Conservation (phyloP, 176 grass and related monocot genomes). For the Oryza meyeriana region DNA sequence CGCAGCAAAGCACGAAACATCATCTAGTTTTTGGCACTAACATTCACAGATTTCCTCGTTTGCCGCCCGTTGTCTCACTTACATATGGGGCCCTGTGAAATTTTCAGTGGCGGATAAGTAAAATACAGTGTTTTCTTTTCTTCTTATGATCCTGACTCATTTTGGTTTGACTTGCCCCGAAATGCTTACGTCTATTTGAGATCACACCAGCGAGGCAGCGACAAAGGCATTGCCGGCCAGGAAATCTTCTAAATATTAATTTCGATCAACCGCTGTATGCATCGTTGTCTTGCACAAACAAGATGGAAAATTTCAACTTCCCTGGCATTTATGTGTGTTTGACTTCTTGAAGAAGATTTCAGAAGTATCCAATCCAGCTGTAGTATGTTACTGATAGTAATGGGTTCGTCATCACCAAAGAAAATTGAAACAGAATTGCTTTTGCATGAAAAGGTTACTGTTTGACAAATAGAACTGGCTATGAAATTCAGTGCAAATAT, state of each 20-base stretch:
- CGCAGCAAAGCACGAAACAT: too few species aligned
- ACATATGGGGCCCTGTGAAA: neutral
- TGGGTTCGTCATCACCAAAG: neutral
- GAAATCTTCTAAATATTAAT: neutral
- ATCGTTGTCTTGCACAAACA: neutral
- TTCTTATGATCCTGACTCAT: neutral
- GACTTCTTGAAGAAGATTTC: neutral
- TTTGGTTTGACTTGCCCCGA: neutral
- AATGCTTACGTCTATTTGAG: neutral
- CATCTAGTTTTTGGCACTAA: too few species aligned
- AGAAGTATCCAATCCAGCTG: neutral
- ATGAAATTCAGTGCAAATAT: neutral
- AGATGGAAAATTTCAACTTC: neutral
- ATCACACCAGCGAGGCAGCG: neutral
- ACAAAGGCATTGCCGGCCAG: neutral
- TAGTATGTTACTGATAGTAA: neutral
- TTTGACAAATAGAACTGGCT: neutral
- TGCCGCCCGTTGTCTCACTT: neutral
- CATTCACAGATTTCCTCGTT: neutral
- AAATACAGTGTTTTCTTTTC: neutral
- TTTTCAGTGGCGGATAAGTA: neutral
- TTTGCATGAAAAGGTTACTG: neutral
- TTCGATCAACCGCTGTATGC: neutral
- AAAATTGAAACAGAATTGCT: neutral
- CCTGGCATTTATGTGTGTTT: conserved; percentile 14